Evolutionary conservation across 2,329 filamentous ascomycete genomes (phyloP).

Genomic region (Keithomyces neogunnii): DNA sequence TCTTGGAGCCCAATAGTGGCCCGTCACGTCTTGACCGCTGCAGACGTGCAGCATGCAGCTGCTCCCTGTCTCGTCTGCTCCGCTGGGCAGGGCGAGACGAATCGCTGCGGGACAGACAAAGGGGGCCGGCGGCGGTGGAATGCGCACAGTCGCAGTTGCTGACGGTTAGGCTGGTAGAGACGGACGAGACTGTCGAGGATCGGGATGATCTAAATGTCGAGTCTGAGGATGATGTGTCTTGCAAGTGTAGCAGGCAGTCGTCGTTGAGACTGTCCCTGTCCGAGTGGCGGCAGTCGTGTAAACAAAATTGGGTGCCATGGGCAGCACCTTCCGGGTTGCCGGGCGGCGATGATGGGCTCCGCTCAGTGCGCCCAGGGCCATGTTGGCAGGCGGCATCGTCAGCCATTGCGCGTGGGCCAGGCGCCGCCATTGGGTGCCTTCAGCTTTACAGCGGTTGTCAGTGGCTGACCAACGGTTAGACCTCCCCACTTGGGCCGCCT

Average conservation of each 20-base stretch:
- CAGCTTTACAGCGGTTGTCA: neutral
- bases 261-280: constrained; percentile 12
- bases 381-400: constrained; percentile 5
- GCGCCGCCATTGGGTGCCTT: constrained; percentile 8
- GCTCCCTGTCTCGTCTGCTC: constrained; percentile 34
- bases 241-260: constrained; percentile 16
- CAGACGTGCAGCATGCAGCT: constrained; percentile 40
- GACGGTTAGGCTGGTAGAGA: neutral
- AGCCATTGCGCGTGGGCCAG: constrained; percentile 2
- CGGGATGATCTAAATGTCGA: constrained; percentile 11
- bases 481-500: neutral
- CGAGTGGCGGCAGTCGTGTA: constrained; percentile 21
- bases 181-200: constrained; percentile 1
- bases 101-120: constrained; percentile 11
- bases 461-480: constrained; percentile 1
- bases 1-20: constrained; percentile 11
- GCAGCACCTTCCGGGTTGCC: constrained; percentile 27
- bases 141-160: neutral
- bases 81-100: constrained; percentile 5
- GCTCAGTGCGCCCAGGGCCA: neutral
- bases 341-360: constrained; percentile 21
- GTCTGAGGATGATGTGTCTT: constrained; percentile 15
- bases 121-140: constrained; percentile 12
- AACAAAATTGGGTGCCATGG: constrained; percentile 35
- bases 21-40: constrained; percentile 35